Percentiles rank a stretch among this genome's conserved stretches.
Conservation (phyloP, 805 yeast species). For the Debaryomyces castellii region DNA sequence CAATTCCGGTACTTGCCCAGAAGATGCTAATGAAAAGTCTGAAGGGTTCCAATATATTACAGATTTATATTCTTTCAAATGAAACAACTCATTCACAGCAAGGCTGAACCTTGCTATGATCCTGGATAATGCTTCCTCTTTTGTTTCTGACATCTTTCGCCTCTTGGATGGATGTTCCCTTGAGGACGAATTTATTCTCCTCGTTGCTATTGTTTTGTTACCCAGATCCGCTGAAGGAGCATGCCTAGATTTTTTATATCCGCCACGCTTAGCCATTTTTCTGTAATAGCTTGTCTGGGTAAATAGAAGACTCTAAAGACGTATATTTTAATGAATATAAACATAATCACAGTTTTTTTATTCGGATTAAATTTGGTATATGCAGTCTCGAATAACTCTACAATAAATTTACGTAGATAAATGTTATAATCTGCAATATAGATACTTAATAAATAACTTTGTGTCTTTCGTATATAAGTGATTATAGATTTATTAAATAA, state of each 20-base stretch:
- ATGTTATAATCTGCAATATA: background rate
- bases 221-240: background rate
- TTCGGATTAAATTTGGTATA: background rate
- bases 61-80: conserved; percentile 59
- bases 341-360: background rate
- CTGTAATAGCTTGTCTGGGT: background rate
- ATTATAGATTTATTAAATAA: background rate
- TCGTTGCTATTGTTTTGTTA: background rate
- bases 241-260: background rate
- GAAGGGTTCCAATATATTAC: conserved; percentile 61
- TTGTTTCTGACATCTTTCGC: conserved; percentile 17
- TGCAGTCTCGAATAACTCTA: background rate
- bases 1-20: conserved; percentile 29
- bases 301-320: background rate
- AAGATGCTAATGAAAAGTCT: conserved; percentile 26
- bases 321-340: background rate
- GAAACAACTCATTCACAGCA: conserved; percentile 60
- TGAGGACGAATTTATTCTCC: background rate
- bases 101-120: conserved; percentile 47
- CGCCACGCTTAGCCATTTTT: background rate
- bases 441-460: background rate
- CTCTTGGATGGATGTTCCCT: conserved; percentile 12
- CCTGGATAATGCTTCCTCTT: conserved; percentile 34
- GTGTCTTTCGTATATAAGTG: background rate
- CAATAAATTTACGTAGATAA: background rate